phyloP scores from a whole-genome alignment of 306 rosid genomes.

The Aeschynomene evenia region DNA sequence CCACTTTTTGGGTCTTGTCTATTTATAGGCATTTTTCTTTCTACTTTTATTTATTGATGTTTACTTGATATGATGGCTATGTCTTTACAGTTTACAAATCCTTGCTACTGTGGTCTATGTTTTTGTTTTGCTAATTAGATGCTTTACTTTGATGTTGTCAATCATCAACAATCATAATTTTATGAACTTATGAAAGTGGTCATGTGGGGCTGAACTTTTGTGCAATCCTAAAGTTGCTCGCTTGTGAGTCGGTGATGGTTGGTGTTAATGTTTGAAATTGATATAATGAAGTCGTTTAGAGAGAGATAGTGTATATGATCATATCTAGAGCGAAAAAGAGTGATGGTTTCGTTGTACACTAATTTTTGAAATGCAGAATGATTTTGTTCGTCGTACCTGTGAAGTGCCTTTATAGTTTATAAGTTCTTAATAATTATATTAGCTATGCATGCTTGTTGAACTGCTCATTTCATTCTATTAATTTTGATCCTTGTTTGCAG shows the following conservation, averaged over 20 bases:
- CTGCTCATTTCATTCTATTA: constrained; percentile 20
- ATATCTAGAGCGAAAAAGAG: neutral
- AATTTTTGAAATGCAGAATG: constrained; percentile 6
- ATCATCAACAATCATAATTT: neutral
- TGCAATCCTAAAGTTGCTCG: constrained; percentile 12
- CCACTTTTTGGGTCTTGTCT: neutral
- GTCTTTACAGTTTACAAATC: neutral
- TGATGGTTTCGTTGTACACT: neutral
- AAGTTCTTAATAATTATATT: neutral
- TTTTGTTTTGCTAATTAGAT: constrained; percentile 3
- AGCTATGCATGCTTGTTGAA: neutral
- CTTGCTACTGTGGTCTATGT: neutral
- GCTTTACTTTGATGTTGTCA: constrained; percentile 5
- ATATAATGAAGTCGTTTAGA: too few relatives aligned
- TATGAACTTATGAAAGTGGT: neutral
- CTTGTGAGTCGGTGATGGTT: neutral
- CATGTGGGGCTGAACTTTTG: neutral
- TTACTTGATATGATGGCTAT: neutral
- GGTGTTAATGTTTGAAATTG: neutral
- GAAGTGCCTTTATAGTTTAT: neutral
- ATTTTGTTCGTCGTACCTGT: constrained; percentile 4
- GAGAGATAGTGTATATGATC: too few relatives aligned
- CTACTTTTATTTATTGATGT: constrained; percentile 5
- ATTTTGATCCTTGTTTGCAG: constrained; percentile 53
- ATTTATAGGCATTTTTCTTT: neutral